Conservation (phyloP, 2,329 filamentous ascomycete genomes). For the Phyllosticta capitalensis region DNA sequence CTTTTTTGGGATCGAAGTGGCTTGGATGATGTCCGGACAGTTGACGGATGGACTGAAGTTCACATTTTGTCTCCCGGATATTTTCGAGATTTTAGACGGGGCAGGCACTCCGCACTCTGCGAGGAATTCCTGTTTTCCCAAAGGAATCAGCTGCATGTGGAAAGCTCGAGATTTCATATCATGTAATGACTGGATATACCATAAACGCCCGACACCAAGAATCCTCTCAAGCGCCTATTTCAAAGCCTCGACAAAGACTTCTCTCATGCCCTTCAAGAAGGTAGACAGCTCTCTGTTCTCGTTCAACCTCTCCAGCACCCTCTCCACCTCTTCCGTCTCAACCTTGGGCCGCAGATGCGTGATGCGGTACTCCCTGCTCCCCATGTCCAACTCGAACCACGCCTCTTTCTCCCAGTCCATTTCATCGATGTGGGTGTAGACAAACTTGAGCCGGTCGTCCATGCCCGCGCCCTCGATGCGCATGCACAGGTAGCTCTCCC, state of each 20-base stretch:
- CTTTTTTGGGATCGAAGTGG: too few relatives aligned
- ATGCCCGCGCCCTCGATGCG: constrained; percentile 80
- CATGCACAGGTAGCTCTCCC: constrained; percentile 83
- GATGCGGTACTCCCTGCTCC: constrained; percentile 75
- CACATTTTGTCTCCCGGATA: too few relatives aligned
- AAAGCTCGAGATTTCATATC: too few relatives aligned
- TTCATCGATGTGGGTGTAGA: constrained; percentile 80
- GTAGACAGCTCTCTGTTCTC: constrained; percentile 64
- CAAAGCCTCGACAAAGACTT: constrained; percentile 55
- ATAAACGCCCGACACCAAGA: not conserved
- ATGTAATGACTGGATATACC: too few relatives aligned
- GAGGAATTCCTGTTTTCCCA: too few relatives aligned
- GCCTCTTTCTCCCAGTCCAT: constrained; percentile 80
- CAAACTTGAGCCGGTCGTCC: constrained; percentile 79
- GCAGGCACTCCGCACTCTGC: too few relatives aligned
- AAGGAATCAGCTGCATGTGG: too few relatives aligned
- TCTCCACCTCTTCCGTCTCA: constrained; percentile 66
- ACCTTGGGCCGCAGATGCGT: constrained; percentile 72
- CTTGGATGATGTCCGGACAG: too few relatives aligned
- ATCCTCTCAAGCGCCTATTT: constrained; percentile 25
- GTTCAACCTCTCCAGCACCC: constrained; percentile 69
- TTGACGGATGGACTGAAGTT: too few relatives aligned
- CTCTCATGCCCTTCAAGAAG: constrained; percentile 73
- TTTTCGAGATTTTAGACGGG: too few relatives aligned
- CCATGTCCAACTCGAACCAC: constrained; percentile 85